Percentiles rank a stretch among this genome's conserved stretches.
Conservation (phyloP, 2,329 filamentous ascomycete genomes). For the Colletotrichum sp. region DNA sequence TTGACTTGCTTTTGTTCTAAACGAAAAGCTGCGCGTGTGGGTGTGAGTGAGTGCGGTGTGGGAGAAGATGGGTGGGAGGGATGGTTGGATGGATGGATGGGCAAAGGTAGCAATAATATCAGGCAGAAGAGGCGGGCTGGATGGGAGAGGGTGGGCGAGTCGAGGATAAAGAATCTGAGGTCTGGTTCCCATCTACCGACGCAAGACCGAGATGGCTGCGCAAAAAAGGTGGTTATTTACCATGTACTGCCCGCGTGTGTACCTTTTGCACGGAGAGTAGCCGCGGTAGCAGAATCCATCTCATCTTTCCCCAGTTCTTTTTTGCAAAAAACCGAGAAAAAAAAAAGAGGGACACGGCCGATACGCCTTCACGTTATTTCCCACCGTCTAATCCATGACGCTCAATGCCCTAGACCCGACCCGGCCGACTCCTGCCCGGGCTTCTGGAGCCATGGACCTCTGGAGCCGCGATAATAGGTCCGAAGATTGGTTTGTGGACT, state of each 20-base stretch:
- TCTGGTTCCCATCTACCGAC: conserved; percentile 1
- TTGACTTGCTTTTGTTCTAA: conserved; percentile 17
- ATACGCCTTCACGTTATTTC: conserved; percentile 10
- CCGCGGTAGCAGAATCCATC: conserved; percentile 17
- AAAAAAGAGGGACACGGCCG: conserved; percentile 8
- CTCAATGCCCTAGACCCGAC: conserved; percentile 7
- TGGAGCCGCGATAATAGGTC: conserved; percentile 20
- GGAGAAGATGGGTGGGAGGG: conserved; percentile 5
- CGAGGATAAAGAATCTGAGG: conserved; percentile 9
- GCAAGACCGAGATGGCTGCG: conserved; percentile 15
- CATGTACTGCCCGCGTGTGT: not conserved
- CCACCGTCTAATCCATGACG: conserved; percentile 16
- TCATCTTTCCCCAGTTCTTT: conserved; percentile 9
- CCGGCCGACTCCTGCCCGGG: not conserved
- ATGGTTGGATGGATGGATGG: not conserved
- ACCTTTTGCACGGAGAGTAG: conserved; percentile 6
- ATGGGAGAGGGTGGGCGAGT: not conserved
- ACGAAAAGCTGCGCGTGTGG: not conserved
- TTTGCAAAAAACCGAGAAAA: not conserved
- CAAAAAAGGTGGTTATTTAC: not conserved
- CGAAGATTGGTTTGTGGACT: conserved; percentile 11
- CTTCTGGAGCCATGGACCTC: not conserved
- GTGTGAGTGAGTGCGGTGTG: conserved; percentile 1
- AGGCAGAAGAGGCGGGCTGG: not conserved
- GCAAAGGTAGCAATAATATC: not conserved